Base-by-base conservation (phyloP, 192 early-diverging fungal species). In the Backusella circina region DNA sequence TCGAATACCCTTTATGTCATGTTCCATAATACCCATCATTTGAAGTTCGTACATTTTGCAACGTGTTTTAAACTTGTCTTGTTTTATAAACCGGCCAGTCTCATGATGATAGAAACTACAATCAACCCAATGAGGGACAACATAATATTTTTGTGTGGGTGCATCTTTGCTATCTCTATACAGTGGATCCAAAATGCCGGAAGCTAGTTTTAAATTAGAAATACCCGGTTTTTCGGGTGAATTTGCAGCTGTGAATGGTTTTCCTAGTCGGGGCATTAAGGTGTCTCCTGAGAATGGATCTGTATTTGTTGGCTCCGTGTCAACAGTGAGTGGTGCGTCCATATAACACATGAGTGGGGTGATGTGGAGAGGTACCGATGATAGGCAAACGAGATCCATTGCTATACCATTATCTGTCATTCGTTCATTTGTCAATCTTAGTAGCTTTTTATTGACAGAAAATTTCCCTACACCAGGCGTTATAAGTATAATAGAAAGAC, bases 361-460 rank as follows among this genome's bases (percentile, higher is more conserved):
- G 2, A 93, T 86, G 78, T 95, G 94, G 37, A 98, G 87, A 16
- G 98, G 98, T 10, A 91, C 87, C 15, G 91, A 91, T 12, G 93
- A 92, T 5, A 99, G 84, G 66, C 96, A 97, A 26, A 99, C 94
- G 26, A 99, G 79, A 83, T 99, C 98, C 36, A 97, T 83, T 1
- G 93, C 93, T 44, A 97, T 90, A 18, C 96, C 96, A 79, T 93
- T 91, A 79, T 95, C 93, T 21, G 95, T 90, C 94, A 97, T 96
- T 26, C 98, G 88, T 83, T 98, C 95, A 3, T 95, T 94, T 5
- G 96, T 99, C 76, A 99, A 79, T n/a, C 98, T 87, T 16, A 95
- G 80, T 18, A 98, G 80, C 61, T 86, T 87, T 75, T 96, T 95
- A 75, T 92, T 87, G 44, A 95, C 96, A 54, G 95, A 90, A 82